Conservation (phyloP, 2,329 filamentous ascomycete genomes). For the Nothopassalora personata region DNA sequence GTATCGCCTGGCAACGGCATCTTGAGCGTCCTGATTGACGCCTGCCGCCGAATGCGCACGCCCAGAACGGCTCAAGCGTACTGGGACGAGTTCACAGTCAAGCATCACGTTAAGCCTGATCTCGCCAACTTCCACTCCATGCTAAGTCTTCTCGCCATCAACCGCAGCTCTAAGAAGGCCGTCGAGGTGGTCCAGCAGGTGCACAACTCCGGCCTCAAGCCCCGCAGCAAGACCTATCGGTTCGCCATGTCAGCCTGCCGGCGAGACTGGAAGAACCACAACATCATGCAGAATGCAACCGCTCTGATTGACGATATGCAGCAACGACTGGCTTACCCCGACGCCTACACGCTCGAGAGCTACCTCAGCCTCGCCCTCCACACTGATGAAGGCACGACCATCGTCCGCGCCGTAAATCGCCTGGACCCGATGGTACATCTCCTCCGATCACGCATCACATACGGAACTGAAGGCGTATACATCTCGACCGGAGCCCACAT, state of each 20-base stretch:
- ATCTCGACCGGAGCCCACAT: background rate
- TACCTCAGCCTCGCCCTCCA: conserved; percentile 55
- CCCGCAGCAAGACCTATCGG: conserved; percentile 54
- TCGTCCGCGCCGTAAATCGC: conserved; percentile 23
- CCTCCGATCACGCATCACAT: conserved; percentile 19
- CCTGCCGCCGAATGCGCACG: conserved; percentile 56
- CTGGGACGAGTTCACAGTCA: conserved; percentile 65
- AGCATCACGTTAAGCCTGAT: conserved; percentile 64
- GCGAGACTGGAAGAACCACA: conserved; percentile 70
- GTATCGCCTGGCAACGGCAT: conserved; percentile 49
- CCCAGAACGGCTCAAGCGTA: conserved; percentile 64
- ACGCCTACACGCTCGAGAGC: conserved; percentile 47
- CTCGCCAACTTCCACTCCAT: conserved; percentile 63
- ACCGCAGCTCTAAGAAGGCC: conserved; percentile 59
- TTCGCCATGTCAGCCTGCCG: conserved; percentile 69
- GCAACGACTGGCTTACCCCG: conserved; percentile 40
- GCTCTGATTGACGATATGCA: conserved; percentile 62
- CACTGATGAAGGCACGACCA: conserved; percentile 29
- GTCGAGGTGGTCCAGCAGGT: conserved; percentile 51
- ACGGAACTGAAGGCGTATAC: conserved; percentile 12
- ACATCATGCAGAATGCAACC: conserved; percentile 60
- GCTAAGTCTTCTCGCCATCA: conserved; percentile 60
- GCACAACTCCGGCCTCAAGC: conserved; percentile 24
- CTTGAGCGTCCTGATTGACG: conserved; percentile 64
- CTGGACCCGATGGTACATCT: conserved; percentile 22